Conservation (phyloP, 352 stramenopile genomes). For the Globisporangium lucens region DNA sequence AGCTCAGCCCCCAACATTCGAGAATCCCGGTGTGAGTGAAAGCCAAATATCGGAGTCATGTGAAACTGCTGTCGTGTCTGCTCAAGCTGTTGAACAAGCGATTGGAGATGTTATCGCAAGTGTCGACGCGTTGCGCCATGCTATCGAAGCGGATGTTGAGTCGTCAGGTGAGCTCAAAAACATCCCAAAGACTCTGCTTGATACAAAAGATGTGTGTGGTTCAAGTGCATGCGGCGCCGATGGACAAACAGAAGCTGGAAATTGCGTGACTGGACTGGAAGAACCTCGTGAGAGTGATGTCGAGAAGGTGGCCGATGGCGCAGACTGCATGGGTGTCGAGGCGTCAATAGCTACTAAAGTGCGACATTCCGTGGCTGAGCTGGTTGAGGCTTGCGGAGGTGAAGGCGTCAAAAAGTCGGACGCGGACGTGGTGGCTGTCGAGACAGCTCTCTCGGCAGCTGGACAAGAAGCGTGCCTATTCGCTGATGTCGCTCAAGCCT, state of each 20-base stretch:
- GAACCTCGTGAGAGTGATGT: not conserved
- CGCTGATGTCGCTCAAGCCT: slow-evolving; percentile 4
- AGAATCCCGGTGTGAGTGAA: not conserved
- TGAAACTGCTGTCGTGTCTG: not conserved
- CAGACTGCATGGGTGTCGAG: not conserved
- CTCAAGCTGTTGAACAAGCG: not conserved
- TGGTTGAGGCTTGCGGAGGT: not conserved
- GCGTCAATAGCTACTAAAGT: not conserved
- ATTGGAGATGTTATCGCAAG: no score
- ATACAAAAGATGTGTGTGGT: not conserved
- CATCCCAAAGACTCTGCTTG: no score
- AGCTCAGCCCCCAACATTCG: not conserved
- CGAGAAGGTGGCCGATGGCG: not conserved
- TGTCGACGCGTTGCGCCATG: not conserved
- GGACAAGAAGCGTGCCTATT: not conserved
- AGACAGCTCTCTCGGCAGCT: not conserved
- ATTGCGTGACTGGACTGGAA: not conserved
- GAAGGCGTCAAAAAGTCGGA: not conserved
- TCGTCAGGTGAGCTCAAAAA: not conserved
- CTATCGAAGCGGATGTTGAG: not conserved
- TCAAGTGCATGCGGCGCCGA: not conserved
- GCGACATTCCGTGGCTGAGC: not conserved
- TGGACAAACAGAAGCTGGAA: not conserved
- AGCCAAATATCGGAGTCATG: not conserved
- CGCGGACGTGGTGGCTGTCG: not conserved